These are phyloP conservation scores for Nannizziopsis barbatae DNA, from an alignment of 2,329 filamentous ascomycete genomes.

Conservation along the genomic window DNA sequence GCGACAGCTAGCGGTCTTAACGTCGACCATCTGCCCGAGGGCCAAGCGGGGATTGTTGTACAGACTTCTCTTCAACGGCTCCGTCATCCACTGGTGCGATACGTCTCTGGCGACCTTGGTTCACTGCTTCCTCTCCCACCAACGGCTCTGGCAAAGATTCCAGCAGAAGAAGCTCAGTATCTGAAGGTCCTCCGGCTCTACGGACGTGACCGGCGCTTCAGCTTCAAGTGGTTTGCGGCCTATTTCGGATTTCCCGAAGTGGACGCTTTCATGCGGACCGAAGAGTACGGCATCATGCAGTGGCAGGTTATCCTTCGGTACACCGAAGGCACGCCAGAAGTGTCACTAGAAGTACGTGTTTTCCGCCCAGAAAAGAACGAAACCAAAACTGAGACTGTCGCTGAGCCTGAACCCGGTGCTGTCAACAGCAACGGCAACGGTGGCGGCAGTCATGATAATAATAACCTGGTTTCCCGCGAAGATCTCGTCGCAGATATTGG, in stretches of 20 bases:
- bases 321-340: slow-evolving; percentile 7
- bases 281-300: slow-evolving; percentile 27
- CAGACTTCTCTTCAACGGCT: slow-evolving; percentile 36
- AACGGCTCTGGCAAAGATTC: slow-evolving; percentile 11
- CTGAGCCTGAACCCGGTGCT: neutral
- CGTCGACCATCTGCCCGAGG: slow-evolving; percentile 17
- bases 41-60: slow-evolving; percentile 30
- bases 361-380: slow-evolving; percentile 5
- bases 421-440: too few species aligned
- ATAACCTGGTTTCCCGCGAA: neutral
- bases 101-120: slow-evolving; percentile 35
- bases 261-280: slow-evolving; percentile 17
- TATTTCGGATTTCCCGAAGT: slow-evolving; percentile 32
- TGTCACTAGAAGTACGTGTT: slow-evolving; percentile 16
- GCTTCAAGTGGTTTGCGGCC: slow-evolving; percentile 34
- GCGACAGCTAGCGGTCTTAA: neutral
- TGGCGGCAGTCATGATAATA: too few species aligned
- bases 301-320: slow-evolving; percentile 34
- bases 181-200: slow-evolving; percentile 30
- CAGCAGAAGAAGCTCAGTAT: slow-evolving; percentile 18
- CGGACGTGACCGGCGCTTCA: slow-evolving; percentile 36
- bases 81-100: slow-evolving; percentile 37
- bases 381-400: neutral
- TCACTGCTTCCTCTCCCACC: slow-evolving; percentile 31
- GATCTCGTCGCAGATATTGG: slow-evolving; percentile 2